Evolutionary conservation across 148 eudicot species (phyloP).

Genomic region (Rhododendron ferrugineum): DNA sequence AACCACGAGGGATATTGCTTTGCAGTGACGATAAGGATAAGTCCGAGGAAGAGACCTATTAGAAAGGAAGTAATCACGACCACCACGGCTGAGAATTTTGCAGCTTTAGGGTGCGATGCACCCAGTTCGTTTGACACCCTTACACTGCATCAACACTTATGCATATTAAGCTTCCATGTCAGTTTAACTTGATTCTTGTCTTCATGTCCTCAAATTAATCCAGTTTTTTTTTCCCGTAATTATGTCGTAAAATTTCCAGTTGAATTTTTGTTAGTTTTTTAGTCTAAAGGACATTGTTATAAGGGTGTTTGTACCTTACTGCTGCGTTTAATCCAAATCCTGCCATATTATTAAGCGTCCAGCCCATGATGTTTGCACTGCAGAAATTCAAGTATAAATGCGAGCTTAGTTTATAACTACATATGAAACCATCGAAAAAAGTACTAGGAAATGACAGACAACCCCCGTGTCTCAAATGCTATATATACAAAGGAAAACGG

Average conservation of each 20-base stretch:
- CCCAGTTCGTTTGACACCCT: slow-evolving; percentile 62
- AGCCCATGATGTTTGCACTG: slow-evolving; percentile 53
- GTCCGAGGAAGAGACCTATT: slow-evolving; percentile 24
- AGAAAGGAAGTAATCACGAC: slow-evolving; percentile 21
- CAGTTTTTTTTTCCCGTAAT: too few relatives aligned
- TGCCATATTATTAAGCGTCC: slow-evolving; percentile 28
- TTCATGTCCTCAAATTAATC: neutral
- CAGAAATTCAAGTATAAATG: neutral
- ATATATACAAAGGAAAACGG: neutral
- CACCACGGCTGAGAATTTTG: slow-evolving; percentile 42
- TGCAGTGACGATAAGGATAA: slow-evolving; percentile 18
- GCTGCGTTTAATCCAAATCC: slow-evolving; percentile 52
- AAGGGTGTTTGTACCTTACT: slow-evolving; percentile 24
- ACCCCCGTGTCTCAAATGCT: neutral
- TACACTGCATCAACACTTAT: slow-evolving; percentile 28
- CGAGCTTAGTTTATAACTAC: neutral
- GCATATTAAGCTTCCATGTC: neutral
- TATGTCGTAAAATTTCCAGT: neutral
- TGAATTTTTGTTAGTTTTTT: neutral
- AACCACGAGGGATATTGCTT: slow-evolving; percentile 37
- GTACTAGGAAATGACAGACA: neutral
- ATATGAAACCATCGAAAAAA: neutral
- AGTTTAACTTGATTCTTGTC: neutral
- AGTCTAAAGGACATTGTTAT: neutral
- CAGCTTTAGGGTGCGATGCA: slow-evolving; percentile 35